Percentiles rank a stretch among this genome's conserved stretches.
Conservation (phyloP, 2,329 filamentous ascomycete species). For the Calonectria naviculata region DNA sequence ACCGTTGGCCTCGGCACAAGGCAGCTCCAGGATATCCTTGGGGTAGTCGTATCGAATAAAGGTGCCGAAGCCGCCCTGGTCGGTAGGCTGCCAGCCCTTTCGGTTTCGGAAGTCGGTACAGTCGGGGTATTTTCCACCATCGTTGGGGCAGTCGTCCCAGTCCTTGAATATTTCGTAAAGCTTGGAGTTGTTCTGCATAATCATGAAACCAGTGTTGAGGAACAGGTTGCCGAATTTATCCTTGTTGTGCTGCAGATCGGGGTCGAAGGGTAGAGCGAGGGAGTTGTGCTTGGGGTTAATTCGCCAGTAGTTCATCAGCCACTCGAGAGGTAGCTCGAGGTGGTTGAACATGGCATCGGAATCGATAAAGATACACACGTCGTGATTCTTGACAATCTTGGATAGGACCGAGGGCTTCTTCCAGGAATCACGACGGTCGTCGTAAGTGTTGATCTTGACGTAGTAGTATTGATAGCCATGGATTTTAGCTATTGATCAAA, state of each 20-base stretch:
- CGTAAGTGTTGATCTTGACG: not conserved
- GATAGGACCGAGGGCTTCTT: constrained; percentile 5
- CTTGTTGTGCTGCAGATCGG: not conserved
- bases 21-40: not conserved
- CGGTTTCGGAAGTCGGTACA: constrained; percentile 1
- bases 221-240: not conserved
- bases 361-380: constrained; percentile 9
- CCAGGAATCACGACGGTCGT: constrained; percentile 4
- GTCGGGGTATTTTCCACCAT: not conserved
- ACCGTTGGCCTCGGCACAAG: constrained; percentile 9
- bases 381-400: constrained; percentile 5
- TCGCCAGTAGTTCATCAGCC: constrained; percentile 14
- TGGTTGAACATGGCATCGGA: constrained; percentile 12
- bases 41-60: constrained; percentile 12
- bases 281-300: not conserved
- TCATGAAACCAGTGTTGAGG: constrained; percentile 14
- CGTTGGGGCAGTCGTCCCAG: constrained; percentile 11
- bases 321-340: constrained; percentile 9
- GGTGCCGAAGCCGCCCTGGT: constrained; percentile 5
- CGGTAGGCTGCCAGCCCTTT: constrained; percentile 1
- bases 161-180: not conserved
- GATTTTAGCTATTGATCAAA: constrained; percentile 50
- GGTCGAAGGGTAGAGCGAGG: not conserved
- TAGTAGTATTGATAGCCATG: constrained; percentile 38
- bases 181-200: constrained; percentile 3